A percentile compares a stretch with the other conserved stretches of the same genome.
These are phyloP conservation scores for Phialocephala sp. DNA, from an alignment of 2,329 filamentous ascomycete species.

Conservation along the genomic window DNA sequence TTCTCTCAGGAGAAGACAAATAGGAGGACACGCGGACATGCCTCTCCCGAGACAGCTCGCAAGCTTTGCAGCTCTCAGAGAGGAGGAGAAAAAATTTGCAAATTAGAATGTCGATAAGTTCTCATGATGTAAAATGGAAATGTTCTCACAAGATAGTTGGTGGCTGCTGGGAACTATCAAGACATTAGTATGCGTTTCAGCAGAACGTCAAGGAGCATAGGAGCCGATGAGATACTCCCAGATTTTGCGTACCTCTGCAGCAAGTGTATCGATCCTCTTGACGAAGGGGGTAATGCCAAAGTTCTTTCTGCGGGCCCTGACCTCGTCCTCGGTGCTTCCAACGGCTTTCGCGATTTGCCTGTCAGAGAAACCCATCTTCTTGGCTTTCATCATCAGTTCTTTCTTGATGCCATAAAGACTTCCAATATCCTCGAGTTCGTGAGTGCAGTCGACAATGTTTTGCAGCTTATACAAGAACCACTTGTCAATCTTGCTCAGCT, in stretches of 20 bases:
- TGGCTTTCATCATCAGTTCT: constrained; percentile 86
- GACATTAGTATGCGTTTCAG: constrained; percentile 1
- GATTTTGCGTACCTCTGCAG: constrained; percentile 66
- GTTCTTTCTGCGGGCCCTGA: constrained; percentile 81
- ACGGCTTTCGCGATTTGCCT: constrained; percentile 90
- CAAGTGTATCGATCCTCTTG: constrained; percentile 97
- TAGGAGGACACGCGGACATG: background rate
- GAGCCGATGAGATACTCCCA: background rate
- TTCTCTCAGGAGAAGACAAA: background rate
- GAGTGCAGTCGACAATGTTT: constrained; percentile 92
- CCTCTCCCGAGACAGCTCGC: too few species aligned
- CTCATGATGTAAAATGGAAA: background rate
- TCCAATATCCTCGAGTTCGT: constrained; percentile 83
- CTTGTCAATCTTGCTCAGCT: constrained; percentile 97
- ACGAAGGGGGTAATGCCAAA: constrained; percentile 95
- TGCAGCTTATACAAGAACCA: constrained; percentile 99
- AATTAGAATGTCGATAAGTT: too few species aligned
- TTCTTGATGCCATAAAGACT: constrained; percentile 85
- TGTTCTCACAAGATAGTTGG: constrained; percentile 72
- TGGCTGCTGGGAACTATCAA: constrained; percentile 79
- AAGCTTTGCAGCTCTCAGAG: background rate
- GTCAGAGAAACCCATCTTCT: constrained; percentile 98
- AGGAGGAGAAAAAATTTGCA: background rate
- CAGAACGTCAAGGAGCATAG: background rate
- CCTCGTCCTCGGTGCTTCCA: constrained; percentile 85